Base-by-base conservation (phyloP, 345 rosid genomes). In the Pistacia atlantica region DNA sequence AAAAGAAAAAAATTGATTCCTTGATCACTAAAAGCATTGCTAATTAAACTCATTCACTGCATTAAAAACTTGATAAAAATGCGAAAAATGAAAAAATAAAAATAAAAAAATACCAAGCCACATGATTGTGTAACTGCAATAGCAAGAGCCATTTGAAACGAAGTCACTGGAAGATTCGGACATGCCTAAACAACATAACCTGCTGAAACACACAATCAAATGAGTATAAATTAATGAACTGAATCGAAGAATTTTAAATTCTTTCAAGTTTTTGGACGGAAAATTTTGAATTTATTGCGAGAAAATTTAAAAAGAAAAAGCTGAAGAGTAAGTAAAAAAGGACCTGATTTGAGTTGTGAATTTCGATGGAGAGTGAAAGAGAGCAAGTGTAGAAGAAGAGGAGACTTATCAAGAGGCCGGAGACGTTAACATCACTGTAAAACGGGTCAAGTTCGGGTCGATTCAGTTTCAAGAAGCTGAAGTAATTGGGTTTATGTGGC, bases 61-160 rank as follows among this genome's bases (percentile, higher is more conserved):
- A 42, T 7, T 42, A 42, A 42, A 5, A 42, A 42, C 8, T 42
- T 42, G 42, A 42, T 7, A 42, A 5, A 5, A 59, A 64, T 31
- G 35, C 14, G 11, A 13, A 11, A 6, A 65, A 56, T 3, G n/a
- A 59, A 1, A 63, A n/a, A 31, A 67, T 52, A 22, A 22, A 37
- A 28, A 14, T n/a, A 31, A 55, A 3, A 45, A 28, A 1, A 18
- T 73, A 82, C 78, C 76, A 57, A 4, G 57, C 78, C 73, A 64
- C 65, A 71, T 33, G 77, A 59, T 61, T 75, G 78, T 51, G 72
- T 55, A 42, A 49, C 57, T 25, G 80, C 82, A 35, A 75, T 54
- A 14, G 64, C 35, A 28, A 69, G 57, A 16, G 77, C 80, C 84
- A 76, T 79, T 55, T 57, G 78, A 62, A 74, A 46, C 56, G 49